phyloP scores from a whole-genome alignment of 257 asterid genomes.

The Ilex aquifolium region DNA sequence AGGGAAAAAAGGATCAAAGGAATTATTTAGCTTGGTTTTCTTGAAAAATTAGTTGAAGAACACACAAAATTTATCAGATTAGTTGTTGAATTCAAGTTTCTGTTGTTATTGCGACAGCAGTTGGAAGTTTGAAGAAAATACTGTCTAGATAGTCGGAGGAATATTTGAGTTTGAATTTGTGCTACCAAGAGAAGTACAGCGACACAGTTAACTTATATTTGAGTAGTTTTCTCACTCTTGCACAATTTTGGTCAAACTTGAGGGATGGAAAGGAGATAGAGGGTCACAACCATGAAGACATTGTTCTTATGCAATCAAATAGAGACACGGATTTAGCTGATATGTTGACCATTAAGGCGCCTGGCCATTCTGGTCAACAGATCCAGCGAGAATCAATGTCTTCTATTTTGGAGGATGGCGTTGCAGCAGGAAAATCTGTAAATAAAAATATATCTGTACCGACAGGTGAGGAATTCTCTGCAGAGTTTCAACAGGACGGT shows the following conservation, averaged over 20 bases:
- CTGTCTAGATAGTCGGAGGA: too few species aligned
- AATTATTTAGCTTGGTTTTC: too few species aligned
- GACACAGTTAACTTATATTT: too few species aligned
- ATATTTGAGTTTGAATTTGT: too few species aligned
- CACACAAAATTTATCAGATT: too few species aligned
- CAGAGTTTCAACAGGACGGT: constrained; percentile 47
- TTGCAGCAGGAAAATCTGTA: constrained; percentile 21
- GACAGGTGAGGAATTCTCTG: constrained; percentile 54
- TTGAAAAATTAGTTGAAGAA: too few species aligned
- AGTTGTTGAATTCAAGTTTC: too few species aligned
- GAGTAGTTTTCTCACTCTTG: not conserved
- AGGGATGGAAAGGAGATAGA: constrained; percentile 2
- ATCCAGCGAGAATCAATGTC: constrained; percentile 31
- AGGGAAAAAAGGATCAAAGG: too few species aligned
- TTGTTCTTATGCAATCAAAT: constrained; percentile 27
- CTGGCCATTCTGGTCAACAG: constrained; percentile 31
- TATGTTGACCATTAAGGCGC: constrained; percentile 28
- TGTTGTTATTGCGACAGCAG: too few species aligned
- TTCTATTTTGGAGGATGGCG: constrained; percentile 16
- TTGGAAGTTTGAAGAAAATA: too few species aligned
- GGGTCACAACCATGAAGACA: constrained; percentile 18
- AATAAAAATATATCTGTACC: constrained; percentile 39
- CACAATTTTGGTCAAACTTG: constrained; percentile 4
- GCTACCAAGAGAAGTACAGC: too few species aligned
- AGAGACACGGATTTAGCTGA: constrained; percentile 31